Base-by-base conservation (phyloP, 306 rosid genomes). In the Prunus armeniaca region DNA sequence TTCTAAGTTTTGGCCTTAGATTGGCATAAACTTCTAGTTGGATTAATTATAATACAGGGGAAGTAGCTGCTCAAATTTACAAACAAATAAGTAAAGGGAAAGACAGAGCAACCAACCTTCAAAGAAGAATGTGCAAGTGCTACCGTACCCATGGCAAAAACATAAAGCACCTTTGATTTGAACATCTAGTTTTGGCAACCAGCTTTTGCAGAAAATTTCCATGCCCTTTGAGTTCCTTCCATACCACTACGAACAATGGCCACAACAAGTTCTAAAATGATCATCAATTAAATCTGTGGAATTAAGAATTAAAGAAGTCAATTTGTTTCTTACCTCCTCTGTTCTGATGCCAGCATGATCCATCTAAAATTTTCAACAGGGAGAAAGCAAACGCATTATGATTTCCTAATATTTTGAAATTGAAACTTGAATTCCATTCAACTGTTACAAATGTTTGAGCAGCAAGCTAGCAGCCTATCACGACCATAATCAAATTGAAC, bases 71-170 rank as follows among this genome's bases (percentile, higher is more conserved):
- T 34, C 43, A 34, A 34, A 34, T 34, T 34, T 34, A 6, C 43
- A 34, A 34, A 34, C 43, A 34, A 34, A 34, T 34, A 6, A 34
- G 43, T 6, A 34, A 43, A 73, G 17, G 15, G 22, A 46, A 19
- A 63, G 34, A 38, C 20, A 38, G 4, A 17, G 46, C 5, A n/a
- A 58, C 87, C 65, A 67, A 88, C 96, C 96, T 82, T 87, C 96
- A 83, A 92, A 92, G 87, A 92, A 87, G 79, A 77, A 90, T 20
- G 97, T 88, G 83, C 97, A 86, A 64, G 97, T 92, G 72, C 86
- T 87, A 30, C 93, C 93, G 79, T 89, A 92, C 1, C 96, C 96
- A 83, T 90, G 97, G 80, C 96, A 87, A 67, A 87, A 92, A 81
- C 72, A 88, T 76, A 92, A 55, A 64, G 83, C 84, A 32, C 81